Conservation (phyloP, 1,284 basidiomycete genomes). For the Entoloma clypeatum region DNA sequence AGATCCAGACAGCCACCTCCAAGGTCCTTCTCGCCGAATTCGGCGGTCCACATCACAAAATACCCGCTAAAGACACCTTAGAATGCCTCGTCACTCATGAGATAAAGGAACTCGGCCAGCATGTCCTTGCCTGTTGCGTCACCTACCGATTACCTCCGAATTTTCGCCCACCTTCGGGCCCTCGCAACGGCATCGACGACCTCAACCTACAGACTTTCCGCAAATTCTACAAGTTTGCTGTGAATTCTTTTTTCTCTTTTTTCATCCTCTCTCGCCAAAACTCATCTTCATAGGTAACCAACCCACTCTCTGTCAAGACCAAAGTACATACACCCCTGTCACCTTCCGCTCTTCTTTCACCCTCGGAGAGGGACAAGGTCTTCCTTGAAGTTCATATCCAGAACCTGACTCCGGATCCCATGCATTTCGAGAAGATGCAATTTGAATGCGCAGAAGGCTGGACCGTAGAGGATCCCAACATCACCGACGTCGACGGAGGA, state of each 20-base stretch:
- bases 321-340: constrained; percentile 77
- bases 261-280: constrained; percentile 4
- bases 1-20: constrained; percentile 73
- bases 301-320: constrained; percentile 86
- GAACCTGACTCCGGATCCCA: constrained; percentile 72
- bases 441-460: constrained; percentile 75
- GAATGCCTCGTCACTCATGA: constrained; percentile 71
- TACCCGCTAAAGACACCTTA: constrained; percentile 54
- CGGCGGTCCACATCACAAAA: constrained; percentile 45
- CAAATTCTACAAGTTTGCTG: constrained; percentile 87
- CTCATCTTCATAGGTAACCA: constrained; percentile 59
- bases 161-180: constrained; percentile 42
- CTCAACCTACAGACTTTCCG: constrained; percentile 67
- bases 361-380: constrained; percentile 66
- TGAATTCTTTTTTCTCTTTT: constrained; percentile 36
- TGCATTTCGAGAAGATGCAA: constrained; percentile 73
- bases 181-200: constrained; percentile 49
- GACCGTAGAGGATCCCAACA: constrained; percentile 54
- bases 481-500: constrained; percentile 28
- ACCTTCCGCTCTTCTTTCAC: constrained; percentile 62
- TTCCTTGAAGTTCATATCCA: constrained; percentile 88
- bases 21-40: constrained; percentile 62
- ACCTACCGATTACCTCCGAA: constrained; percentile 63
- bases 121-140: constrained; percentile 74
- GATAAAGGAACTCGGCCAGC: constrained; percentile 81